A percentile compares a stretch with the other conserved stretches of the same genome.
Evolutionary conservation across 768 basidiomycete species (phyloP).

Genomic region (Lactifluus echinatus): DNA sequence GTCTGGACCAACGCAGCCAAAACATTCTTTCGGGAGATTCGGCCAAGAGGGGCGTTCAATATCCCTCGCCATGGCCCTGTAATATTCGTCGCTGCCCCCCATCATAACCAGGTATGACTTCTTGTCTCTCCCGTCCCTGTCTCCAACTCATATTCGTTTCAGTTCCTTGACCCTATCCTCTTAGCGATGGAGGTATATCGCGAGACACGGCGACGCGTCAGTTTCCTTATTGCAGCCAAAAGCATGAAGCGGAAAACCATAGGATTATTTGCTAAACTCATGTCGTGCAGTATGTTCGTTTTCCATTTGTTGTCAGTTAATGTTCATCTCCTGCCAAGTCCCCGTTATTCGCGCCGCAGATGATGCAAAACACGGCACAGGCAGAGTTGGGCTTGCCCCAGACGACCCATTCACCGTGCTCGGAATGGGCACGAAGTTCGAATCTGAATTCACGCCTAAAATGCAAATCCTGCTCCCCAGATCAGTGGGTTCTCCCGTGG

Average conservation of each 20-base stretch:
- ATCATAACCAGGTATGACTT: slow-evolving; percentile 70
- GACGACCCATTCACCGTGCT: slow-evolving; percentile 75
- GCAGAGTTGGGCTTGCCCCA: slow-evolving; percentile 58
- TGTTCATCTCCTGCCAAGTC: slow-evolving; percentile 38
- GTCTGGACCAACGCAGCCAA: slow-evolving; percentile 81
- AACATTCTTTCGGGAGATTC: slow-evolving; percentile 93
- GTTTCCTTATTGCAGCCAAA: slow-evolving; percentile 82
- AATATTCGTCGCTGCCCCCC: slow-evolving; percentile 90
- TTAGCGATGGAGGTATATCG: slow-evolving; percentile 75
- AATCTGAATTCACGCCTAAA: slow-evolving; percentile 57
- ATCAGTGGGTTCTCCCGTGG: slow-evolving; percentile 61
- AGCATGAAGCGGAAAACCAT: slow-evolving; percentile 76
- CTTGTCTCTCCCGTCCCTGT: slow-evolving; percentile 8
- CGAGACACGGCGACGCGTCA: slow-evolving; percentile 71
- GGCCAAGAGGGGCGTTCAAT: slow-evolving; percentile 88
- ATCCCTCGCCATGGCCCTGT: slow-evolving; percentile 84
- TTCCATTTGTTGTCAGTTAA: not conserved
- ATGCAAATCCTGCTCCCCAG: slow-evolving; percentile 88
- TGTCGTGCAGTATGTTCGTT: slow-evolving; percentile 71
- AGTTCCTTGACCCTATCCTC: slow-evolving; percentile 90
- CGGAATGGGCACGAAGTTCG: slow-evolving; percentile 77
- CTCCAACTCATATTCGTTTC: slow-evolving; percentile 1
- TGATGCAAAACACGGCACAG: slow-evolving; percentile 65
- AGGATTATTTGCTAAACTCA: slow-evolving; percentile 65
- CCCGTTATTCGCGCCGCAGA: slow-evolving; percentile 92